These are phyloP conservation scores for Exophiala viscosa DNA, from an alignment of 2,329 filamentous ascomycete species.

Conservation along the genomic window DNA sequence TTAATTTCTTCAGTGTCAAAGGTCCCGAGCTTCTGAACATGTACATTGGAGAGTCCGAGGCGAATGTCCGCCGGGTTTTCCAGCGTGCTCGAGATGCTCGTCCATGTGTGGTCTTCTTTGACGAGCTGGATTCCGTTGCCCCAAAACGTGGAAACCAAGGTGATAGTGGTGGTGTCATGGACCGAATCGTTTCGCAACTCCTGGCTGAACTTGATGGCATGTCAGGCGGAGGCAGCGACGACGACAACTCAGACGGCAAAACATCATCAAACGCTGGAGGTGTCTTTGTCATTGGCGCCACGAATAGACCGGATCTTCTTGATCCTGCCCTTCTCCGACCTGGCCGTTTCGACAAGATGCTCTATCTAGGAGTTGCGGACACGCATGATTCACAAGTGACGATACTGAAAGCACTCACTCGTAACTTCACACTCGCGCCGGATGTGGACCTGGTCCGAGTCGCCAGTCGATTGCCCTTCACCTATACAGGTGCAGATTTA, in stretches of 20 bases:
- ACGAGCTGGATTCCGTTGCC: constrained; percentile 87
- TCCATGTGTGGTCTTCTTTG: constrained; percentile 89
- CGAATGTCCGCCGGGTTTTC: constrained; percentile 85
- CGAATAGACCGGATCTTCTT: constrained; percentile 87
- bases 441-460: constrained; percentile 71
- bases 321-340: constrained; percentile 86
- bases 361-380: constrained; percentile 93
- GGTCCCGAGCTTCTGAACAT: constrained; percentile 89
- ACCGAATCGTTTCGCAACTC: constrained; percentile 91
- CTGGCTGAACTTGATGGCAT: constrained; percentile 95
- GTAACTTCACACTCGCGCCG: constrained; percentile 86
- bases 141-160: constrained; percentile 96
- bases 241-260: constrained; percentile 57
- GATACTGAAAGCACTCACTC: constrained; percentile 87
- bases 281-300: constrained; percentile 95
- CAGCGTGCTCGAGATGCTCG: constrained; percentile 79
- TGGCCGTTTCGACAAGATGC: constrained; percentile 95
- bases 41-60: constrained; percentile 94
- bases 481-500: constrained; percentile 94
- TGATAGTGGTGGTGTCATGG: constrained; percentile 96
- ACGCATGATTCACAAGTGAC: constrained; percentile 94
- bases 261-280: constrained; percentile 55
- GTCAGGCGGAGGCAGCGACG: constrained; percentile 65
- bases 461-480: constrained; percentile 78
- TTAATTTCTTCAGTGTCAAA: constrained; percentile 94